Evolutionary conservation across 2,329 filamentous ascomycete species (phyloP).

Genomic region (Penicillium expansum): DNA sequence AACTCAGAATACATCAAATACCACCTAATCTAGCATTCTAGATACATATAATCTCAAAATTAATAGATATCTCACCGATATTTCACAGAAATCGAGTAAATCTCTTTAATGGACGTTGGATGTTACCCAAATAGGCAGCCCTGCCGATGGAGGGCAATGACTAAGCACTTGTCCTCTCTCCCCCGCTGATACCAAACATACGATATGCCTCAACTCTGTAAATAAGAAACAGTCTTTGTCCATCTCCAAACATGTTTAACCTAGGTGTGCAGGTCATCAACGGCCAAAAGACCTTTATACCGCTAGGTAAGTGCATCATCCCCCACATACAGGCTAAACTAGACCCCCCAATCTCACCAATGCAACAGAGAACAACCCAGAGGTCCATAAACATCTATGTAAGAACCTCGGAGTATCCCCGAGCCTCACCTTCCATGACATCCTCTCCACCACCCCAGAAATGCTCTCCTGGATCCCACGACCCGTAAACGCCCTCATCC

Average conservation of each 20-base stretch:
- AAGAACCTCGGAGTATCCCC: slow-evolving; percentile 49
- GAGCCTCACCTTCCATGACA: slow-evolving; percentile 52
- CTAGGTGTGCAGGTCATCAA: slow-evolving; percentile 23
- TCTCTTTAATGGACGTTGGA: background rate
- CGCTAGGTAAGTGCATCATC: slow-evolving; percentile 24
- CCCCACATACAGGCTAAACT: background rate
- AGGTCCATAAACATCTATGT: slow-evolving; percentile 52
- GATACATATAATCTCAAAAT: background rate
- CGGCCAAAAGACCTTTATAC: slow-evolving; percentile 35
- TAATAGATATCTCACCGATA: background rate
- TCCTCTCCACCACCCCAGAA: slow-evolving; percentile 54
- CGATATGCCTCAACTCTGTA: background rate
- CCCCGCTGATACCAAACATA: background rate
- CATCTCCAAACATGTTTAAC: slow-evolving; percentile 8
- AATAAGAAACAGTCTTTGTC: background rate
- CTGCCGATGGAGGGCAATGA: background rate
- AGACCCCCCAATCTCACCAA: slow-evolving; percentile 18
- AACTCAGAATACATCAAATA: background rate
- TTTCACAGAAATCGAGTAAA: background rate
- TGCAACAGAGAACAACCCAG: slow-evolving; percentile 54
- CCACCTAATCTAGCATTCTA: background rate
- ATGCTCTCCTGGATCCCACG: slow-evolving; percentile 52
- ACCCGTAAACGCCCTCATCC: slow-evolving; percentile 54
- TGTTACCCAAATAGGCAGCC: background rate
- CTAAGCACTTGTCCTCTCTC: background rate